phyloP scores from a whole-genome alignment of 2,329 filamentous ascomycete genomes.

The Aspergillus nomiae region DNA sequence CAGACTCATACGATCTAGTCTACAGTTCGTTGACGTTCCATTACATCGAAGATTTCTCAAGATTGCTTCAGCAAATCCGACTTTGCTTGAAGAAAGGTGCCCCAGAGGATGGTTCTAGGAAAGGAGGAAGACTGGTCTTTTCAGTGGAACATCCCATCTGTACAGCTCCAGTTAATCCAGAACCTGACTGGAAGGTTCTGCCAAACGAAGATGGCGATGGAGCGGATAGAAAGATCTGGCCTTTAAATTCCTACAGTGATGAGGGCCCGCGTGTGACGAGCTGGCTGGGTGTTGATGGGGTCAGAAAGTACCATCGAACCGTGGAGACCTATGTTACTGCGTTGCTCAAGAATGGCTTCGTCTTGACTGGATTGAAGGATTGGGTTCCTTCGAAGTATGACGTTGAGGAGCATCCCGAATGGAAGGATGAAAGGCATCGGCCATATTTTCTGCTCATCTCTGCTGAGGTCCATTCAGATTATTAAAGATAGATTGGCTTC shows the following conservation, averaged over 20 bases:
- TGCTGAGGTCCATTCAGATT: conserved; percentile 10
- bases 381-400: conserved; percentile 37
- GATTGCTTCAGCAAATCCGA: conserved; percentile 27
- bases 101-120: not conserved
- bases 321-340: conserved; percentile 44
- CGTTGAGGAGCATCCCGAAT: conserved; percentile 33
- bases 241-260: conserved; percentile 44
- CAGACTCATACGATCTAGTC: conserved; percentile 38
- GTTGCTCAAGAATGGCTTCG: conserved; percentile 41
- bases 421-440: conserved; percentile 34
- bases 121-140: conserved; percentile 28
- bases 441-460: conserved; percentile 41
- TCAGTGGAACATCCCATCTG: conserved; percentile 48
- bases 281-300: conserved; percentile 46
- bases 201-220: conserved; percentile 27
- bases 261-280: conserved; percentile 46
- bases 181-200: conserved; percentile 29
- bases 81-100: not conserved
- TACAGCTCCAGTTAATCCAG: conserved; percentile 42
- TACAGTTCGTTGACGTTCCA: conserved; percentile 48
- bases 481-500: not conserved
- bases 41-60: conserved; percentile 39
- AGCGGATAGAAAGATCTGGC: conserved; percentile 44
- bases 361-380: conserved; percentile 43
- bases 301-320: conserved; percentile 52